Base-by-base conservation (phyloP, 2,329 filamentous ascomycete genomes). In the Aureobasidium namibiae region DNA sequence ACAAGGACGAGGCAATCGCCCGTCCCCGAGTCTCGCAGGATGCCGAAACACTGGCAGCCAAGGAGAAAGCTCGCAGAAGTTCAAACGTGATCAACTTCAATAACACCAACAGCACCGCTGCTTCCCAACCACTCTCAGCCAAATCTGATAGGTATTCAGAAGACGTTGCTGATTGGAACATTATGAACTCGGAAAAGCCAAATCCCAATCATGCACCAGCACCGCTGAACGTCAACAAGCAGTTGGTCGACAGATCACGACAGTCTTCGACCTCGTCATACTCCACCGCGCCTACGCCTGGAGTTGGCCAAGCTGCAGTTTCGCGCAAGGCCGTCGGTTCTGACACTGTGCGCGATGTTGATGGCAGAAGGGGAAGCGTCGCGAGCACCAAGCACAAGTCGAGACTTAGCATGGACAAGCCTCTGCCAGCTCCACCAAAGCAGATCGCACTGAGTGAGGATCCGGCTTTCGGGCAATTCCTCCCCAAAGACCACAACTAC, bases 91-190 rank as follows among this genome's bases (percentile, higher is more conserved):
- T 65, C 24, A 36, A 36, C 16, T 33, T 44, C 52, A 56, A 45
- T 26, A 29, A 39, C 39, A 33, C 33, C 39, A 34, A 39, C n/a
- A n/a, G n/a, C n/a, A n/a, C n/a, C 18, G 21, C 38, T 45, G 38
- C 39, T 7, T 31, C 39, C 36, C 52, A 56, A 31, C 52, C 52
- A 45, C 52, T 56, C n/a, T 56, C 52, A 26, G 8, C 2, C 23
- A 44, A 31, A 56, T 42, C 61, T 29, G 60, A 59, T 48, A 61
- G 61, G 18, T 85, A 82, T 64, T 82, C 81, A 16, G 84, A 86
- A 67, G 83, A 86, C 66, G 82, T 86, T 1, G 83, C 82, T 1
- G 82, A 85, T 63, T 76, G 84, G 34, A 87, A 87, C 62, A 73
- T 83, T 34, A 48, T 46, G 31, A 44, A 54, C 7, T 26, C 46